These are phyloP conservation scores for Tolypocladium guangdongense DNA, from an alignment of 2,329 filamentous ascomycete species.

Conservation along the genomic window DNA sequence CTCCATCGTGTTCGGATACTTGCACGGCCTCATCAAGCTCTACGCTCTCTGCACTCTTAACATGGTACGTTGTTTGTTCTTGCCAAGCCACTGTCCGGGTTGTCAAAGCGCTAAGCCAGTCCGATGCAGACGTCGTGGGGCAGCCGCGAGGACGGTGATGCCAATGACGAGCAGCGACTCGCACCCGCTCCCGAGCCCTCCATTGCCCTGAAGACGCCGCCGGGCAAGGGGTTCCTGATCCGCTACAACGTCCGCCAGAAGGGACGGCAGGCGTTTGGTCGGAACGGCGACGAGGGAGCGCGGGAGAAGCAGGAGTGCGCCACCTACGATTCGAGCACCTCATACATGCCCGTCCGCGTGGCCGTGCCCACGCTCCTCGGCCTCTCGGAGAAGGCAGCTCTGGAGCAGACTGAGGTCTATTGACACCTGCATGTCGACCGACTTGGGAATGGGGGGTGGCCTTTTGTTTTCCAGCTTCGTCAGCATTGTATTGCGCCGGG, in stretches of 20 bases:
- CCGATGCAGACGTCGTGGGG: constrained; percentile 76
- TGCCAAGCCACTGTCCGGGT: background rate
- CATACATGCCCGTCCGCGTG: constrained; percentile 18
- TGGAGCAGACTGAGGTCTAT: background rate
- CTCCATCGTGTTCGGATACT: constrained; percentile 86
- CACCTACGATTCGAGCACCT: constrained; percentile 25
- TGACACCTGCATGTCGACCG: background rate
- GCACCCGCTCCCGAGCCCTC: constrained; percentile 33
- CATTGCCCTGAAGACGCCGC: constrained; percentile 31
- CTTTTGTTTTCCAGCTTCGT: background rate
- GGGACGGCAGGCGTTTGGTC: constrained; percentile 19
- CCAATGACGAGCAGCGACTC: constrained; percentile 66
- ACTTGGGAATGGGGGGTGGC: background rate
- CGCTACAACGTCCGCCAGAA: constrained; percentile 34
- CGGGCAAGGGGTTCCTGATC: constrained; percentile 30
- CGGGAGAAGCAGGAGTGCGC: constrained; percentile 22
- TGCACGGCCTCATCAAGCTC: constrained; percentile 86
- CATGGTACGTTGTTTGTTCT: constrained; percentile 56
- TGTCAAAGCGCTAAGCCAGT: constrained; percentile 2
- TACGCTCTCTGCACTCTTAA: constrained; percentile 75
- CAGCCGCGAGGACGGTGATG: constrained; percentile 82
- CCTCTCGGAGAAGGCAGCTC: background rate
- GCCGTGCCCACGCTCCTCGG: background rate
- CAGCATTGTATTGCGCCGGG: background rate
- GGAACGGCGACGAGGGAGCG: constrained; percentile 8